Percentiles rank a stretch among this genome's conserved stretches.
Conservation (phyloP, 2,329 filamentous ascomycete species). For the Albophoma yamanashiensis region DNA sequence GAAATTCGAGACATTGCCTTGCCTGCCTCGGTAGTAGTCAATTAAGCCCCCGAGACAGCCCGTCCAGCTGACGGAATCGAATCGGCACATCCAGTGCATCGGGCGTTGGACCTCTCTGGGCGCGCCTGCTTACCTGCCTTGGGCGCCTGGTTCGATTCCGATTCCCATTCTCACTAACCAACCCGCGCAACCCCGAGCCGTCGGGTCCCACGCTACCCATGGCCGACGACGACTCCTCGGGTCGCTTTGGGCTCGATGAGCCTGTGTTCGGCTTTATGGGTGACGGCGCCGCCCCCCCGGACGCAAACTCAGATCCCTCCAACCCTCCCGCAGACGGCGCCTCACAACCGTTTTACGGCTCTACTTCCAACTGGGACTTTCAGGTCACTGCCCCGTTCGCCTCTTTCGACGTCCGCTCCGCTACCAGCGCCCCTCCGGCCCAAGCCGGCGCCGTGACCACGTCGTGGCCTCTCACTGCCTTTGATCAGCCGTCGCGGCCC, state of each 20-base stretch:
- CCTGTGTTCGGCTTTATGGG: slow-evolving; percentile 26
- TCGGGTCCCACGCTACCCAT: slow-evolving; percentile 15
- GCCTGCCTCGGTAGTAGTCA: neutral
- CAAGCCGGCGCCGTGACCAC: slow-evolving; percentile 20
- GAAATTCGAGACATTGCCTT: neutral
- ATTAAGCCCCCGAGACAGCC: neutral
- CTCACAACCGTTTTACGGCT: slow-evolving; percentile 19
- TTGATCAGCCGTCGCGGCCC: slow-evolving; percentile 19
- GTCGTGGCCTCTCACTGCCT: slow-evolving; percentile 23
- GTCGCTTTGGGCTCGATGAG: slow-evolving; percentile 33
- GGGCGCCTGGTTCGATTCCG: neutral
- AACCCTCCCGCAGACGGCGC: slow-evolving; percentile 19
- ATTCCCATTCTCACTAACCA: neutral
- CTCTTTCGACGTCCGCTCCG: slow-evolving; percentile 28
- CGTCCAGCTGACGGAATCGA: neutral
- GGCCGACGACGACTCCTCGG: slow-evolving; percentile 28
- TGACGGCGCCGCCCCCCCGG: slow-evolving; percentile 16
- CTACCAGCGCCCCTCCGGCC: slow-evolving; percentile 22
- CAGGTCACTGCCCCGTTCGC: slow-evolving; percentile 37
- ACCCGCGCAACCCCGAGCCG: neutral
- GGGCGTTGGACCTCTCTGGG: neutral
- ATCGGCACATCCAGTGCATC: neutral
- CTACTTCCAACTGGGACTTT: slow-evolving; percentile 33
- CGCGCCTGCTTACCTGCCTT: neutral
- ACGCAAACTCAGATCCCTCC: slow-evolving; percentile 20